Conservation (phyloP, 306 rosid species). For the Datisca glomerata region DNA sequence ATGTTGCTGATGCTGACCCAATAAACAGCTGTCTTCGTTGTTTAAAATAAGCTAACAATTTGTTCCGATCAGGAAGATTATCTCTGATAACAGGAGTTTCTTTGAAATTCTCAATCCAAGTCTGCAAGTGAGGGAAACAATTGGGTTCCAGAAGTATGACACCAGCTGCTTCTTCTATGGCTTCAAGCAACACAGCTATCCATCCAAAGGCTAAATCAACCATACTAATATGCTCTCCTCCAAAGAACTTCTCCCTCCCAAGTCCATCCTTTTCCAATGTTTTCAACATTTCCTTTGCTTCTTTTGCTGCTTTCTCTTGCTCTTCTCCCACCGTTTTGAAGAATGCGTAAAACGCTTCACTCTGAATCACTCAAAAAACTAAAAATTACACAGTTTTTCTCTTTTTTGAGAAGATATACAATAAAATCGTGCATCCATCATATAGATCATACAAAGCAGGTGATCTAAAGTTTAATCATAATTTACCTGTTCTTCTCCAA, state of each 20-base stretch:
- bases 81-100: slow-evolving; percentile 26
- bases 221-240: slow-evolving; percentile 20
- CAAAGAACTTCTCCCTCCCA: slow-evolving; percentile 16
- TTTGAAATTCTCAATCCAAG: slow-evolving; percentile 32
- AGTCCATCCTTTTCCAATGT: slow-evolving; percentile 16
- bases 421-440: slow-evolving; percentile 18
- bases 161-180: slow-evolving; percentile 10
- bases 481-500: slow-evolving; percentile 20
- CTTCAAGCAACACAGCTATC: slow-evolving; percentile 9
- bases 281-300: slow-evolving; percentile 7
- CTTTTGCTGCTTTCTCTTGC: slow-evolving; percentile 1
- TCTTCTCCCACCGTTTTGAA: slow-evolving; percentile 9
- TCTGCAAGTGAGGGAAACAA: slow-evolving; percentile 23
- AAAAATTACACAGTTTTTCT: neutral
- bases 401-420: too few relatives aligned
- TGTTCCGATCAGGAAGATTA: slow-evolving; percentile 22
- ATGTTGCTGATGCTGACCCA: neutral
- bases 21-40: slow-evolving; percentile 1
- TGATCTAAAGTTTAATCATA: too few relatives aligned
- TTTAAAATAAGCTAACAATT: neutral
- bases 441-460: neutral
- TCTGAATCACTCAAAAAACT: neutral
- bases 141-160: slow-evolving; percentile 18
- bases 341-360: neutral
- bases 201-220: slow-evolving; percentile 20